Percentiles rank a stretch among this genome's conserved stretches.
Conservation (phyloP, 2,329 filamentous ascomycete species). For the Fusarium sp. region DNA sequence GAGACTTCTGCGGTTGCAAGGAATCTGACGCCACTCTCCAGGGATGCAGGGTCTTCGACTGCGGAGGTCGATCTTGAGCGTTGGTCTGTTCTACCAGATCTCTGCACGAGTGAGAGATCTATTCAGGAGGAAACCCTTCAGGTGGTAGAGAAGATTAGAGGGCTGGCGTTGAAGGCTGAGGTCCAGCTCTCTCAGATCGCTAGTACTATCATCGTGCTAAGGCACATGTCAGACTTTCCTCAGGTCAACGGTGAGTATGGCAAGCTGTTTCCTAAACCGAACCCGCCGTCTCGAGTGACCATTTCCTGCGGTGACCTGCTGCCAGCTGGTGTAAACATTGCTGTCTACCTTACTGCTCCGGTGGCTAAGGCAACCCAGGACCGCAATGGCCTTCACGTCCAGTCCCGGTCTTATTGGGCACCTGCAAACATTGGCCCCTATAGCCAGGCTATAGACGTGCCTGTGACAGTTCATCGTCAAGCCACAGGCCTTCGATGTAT, state of each 20-base stretch:
- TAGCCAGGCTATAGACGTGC: constrained; percentile 83
- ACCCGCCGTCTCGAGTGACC: constrained; percentile 88
- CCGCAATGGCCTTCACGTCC: constrained; percentile 84
- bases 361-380: constrained; percentile 44
- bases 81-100: constrained; percentile 58
- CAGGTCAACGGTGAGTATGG: constrained; percentile 83
- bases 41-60: constrained; percentile 24
- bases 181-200: constrained; percentile 60
- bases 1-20: constrained; percentile 15
- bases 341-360: constrained; percentile 69
- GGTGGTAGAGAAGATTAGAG: constrained; percentile 63
- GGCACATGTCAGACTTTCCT: constrained; percentile 84
- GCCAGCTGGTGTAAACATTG: constrained; percentile 70
- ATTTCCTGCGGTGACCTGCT: constrained; percentile 81
- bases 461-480: constrained; percentile 41
- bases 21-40: constrained; percentile 8
- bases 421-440: constrained; percentile 98
- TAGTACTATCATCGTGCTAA: constrained; percentile 77
- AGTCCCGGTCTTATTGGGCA: constrained; percentile 96
- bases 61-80: constrained; percentile 49
- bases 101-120: constrained; percentile 42
- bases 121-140: constrained; percentile 65
- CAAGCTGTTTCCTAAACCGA: constrained; percentile 80
- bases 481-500: constrained; percentile 59
- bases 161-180: constrained; percentile 54